Evolutionary conservation across 1,284 basidiomycete species (phyloP).

Genomic region (Pterulicium gracile): DNA sequence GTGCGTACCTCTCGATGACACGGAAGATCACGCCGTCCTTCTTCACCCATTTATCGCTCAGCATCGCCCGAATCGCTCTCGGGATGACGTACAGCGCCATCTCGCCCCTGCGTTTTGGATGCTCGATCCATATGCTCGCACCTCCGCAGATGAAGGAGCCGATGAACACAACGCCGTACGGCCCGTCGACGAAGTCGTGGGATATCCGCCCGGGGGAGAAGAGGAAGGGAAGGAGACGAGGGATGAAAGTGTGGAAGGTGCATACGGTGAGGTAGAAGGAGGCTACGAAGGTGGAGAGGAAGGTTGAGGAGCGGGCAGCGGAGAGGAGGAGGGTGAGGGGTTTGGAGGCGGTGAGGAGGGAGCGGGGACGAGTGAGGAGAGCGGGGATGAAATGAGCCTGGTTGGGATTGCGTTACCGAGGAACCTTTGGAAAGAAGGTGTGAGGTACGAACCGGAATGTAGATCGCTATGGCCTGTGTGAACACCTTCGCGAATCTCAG

Average conservation of each 20-base stretch:
- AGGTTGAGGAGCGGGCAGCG: constrained; percentile 52
- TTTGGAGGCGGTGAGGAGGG: constrained; percentile 32
- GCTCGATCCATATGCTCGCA: constrained; percentile 63
- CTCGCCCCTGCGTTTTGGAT: constrained; percentile 56
- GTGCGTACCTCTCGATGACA: constrained; percentile 40
- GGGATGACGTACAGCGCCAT: constrained; percentile 72
- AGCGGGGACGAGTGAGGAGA: constrained; percentile 44
- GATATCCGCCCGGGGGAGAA: constrained; percentile 27
- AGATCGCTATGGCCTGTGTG: constrained; percentile 48
- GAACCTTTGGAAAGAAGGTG: background rate
- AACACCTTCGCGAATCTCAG: constrained; percentile 47
- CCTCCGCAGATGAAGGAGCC: constrained; percentile 64
- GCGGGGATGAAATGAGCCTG: constrained; percentile 62
- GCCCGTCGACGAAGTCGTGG: constrained; percentile 69
- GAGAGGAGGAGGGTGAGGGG: constrained; percentile 32
- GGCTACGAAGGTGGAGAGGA: constrained; percentile 61
- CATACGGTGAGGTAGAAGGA: constrained; percentile 62
- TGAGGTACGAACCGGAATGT: constrained; percentile 48
- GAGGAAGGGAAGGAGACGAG: constrained; percentile 43
- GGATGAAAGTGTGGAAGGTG: constrained; percentile 52
- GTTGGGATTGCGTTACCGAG: constrained; percentile 5
- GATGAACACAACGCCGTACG: constrained; percentile 50
- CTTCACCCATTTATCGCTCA: constrained; percentile 43
- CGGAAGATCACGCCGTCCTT: constrained; percentile 27
- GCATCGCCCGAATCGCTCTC: constrained; percentile 46